phyloP scores from a whole-genome alignment of 2,329 filamentous ascomycete genomes.

The Colletotrichum liriopes region DNA sequence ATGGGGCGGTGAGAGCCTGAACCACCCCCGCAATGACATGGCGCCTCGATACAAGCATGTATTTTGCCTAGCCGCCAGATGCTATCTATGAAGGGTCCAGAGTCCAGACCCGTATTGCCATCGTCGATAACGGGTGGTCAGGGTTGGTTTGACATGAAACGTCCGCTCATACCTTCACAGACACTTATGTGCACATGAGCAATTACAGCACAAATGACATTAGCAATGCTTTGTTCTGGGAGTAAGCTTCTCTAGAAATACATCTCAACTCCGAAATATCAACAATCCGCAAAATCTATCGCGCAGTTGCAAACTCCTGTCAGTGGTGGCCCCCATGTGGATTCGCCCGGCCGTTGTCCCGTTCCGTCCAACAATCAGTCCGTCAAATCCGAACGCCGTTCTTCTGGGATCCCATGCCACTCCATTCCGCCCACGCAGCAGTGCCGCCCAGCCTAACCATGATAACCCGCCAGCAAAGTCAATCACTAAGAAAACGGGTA shows the following conservation, averaged over 20 bases:
- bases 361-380: constrained; percentile 35
- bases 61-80: too few relatives aligned
- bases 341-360: constrained; percentile 22
- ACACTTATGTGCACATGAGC: not conserved
- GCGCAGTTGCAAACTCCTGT: constrained; percentile 13
- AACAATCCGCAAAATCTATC: constrained; percentile 27
- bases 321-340: constrained; percentile 17
- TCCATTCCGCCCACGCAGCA: constrained; percentile 27
- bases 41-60: constrained; percentile 31
- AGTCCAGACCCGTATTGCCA: constrained; percentile 9
- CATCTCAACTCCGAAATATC: constrained; percentile 18
- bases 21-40: constrained; percentile 31
- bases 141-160: constrained; percentile 9
- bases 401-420: constrained; percentile 32
- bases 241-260: constrained; percentile 34
- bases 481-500: constrained; percentile 28
- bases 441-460: constrained; percentile 32
- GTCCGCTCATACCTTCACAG: not conserved
- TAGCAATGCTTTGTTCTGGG: constrained; percentile 22
- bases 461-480: constrained; percentile 30
- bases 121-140: not conserved
- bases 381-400: constrained; percentile 39
- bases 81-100: constrained; percentile 11
- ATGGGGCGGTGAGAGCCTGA: constrained; percentile 22
- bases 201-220: not conserved